Evolutionary conservation across 2,329 filamentous ascomycete genomes (phyloP).

Genomic region (Aspergillus vadensis): DNA sequence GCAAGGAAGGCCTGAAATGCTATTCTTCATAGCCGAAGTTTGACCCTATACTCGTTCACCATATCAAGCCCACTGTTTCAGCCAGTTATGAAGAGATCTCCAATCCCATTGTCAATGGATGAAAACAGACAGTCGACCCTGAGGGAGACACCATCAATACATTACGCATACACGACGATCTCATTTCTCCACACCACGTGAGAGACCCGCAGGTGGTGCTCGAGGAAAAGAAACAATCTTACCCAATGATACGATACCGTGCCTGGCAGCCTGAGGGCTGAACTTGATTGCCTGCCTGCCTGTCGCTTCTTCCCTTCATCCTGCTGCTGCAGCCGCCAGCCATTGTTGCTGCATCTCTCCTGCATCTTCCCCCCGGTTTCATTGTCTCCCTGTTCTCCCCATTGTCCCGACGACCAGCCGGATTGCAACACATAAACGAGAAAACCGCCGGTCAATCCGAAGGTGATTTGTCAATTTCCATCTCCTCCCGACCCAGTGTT

Average conservation of each 20-base stretch:
- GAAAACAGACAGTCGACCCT: neutral
- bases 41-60: neutral
- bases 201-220: slow-evolving; percentile 7
- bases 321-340: neutral
- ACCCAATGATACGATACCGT: neutral
- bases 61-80: too few relatives aligned
- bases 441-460: neutral
- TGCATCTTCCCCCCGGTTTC: slow-evolving; percentile 1
- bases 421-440: neutral
- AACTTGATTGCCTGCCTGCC: neutral
- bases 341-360: slow-evolving; percentile 9
- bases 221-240: neutral
- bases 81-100: neutral
- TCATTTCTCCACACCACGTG: slow-evolving; percentile 7
- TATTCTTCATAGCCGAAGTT: neutral
- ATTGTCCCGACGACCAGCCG: neutral
- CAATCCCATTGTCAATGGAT: neutral
- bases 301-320: neutral
- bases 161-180: slow-evolving; percentile 9
- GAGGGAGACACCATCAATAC: neutral
- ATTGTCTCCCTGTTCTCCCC: neutral
- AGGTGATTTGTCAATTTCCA: neutral
- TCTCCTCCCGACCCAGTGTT: neutral
- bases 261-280: too few relatives aligned
- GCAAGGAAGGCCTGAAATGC: neutral